Conservation (phyloP, 2,329 filamentous ascomycete genomes). For the Pseudopithomyces chartarum region DNA sequence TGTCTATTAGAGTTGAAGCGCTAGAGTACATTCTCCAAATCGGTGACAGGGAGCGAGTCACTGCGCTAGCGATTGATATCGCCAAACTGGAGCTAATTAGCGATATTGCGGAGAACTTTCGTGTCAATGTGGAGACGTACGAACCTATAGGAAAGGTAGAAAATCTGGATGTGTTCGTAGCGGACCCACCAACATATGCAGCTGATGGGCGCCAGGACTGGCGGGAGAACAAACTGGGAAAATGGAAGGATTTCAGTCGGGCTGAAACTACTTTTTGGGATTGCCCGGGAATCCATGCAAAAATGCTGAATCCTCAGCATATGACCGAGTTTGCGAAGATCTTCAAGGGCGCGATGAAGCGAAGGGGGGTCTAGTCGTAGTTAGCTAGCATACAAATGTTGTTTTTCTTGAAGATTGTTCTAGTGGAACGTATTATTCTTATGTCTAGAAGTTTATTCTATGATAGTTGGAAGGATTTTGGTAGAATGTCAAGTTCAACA, state of each 20-base stretch:
- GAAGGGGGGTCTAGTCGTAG: conserved; percentile 8
- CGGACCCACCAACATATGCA: conserved; percentile 38
- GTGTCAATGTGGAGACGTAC: conserved; percentile 25
- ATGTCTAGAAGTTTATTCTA: no score
- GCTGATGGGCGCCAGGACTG: conserved; percentile 38
- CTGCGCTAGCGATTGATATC: conserved; percentile 46
- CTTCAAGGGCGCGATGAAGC: conserved; percentile 14
- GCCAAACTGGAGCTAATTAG: conserved; percentile 25
- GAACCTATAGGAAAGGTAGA: conserved; percentile 48
- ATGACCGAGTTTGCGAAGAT: conserved; percentile 17
- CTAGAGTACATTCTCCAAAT: conserved; percentile 20
- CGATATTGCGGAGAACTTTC: neutral
- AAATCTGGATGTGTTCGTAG: conserved; percentile 51
- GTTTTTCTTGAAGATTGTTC: no score
- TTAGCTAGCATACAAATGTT: neutral
- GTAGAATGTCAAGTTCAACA: no score
- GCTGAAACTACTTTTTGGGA: conserved; percentile 16
- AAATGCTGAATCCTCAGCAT: conserved; percentile 23
- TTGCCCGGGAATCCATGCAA: conserved; percentile 25
- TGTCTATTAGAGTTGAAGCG: conserved; percentile 12
- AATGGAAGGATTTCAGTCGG: conserved; percentile 23
- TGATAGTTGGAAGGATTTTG: no score
- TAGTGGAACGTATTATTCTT: no score
- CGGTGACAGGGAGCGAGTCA: conserved; percentile 24
- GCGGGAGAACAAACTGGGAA: conserved; percentile 24